Evolutionary conservation across 2,329 filamentous ascomycete genomes (phyloP), one percentile per base, ranked within the genome.

Genomic region (Aureobasidium musti): DNA sequence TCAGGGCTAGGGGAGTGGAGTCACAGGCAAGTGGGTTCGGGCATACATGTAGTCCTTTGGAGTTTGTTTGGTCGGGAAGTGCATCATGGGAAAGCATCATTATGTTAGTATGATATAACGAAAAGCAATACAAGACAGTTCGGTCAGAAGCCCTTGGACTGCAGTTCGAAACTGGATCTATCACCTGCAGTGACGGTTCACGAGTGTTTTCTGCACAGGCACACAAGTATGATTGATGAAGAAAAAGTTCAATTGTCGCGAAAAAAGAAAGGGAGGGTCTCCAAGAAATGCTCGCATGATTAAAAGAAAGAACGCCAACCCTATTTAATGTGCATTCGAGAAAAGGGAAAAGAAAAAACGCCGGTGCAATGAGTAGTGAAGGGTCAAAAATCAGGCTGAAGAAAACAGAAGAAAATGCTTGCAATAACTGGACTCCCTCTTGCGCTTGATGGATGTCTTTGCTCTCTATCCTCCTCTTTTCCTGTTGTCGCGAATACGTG

Each of bases 361-460:
- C 57, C 57, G 28, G 28, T 47, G 57, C 57, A 19, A 61, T 61
- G 57, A 49, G 43, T 49, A 5, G 10, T 59, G 17, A 17, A 35
- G 23, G 6, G 10, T 11, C 6, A 14, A 43, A 30, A 19, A 57
- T 17, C 10, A 8, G 23, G 47, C 47, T 30, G 14, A 19, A 43
- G 21, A 43, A 30, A 2, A 39, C 52, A 45, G 30, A 49, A 8
- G 30, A 26, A 26, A 47, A 37, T 49, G 45, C 23, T 49, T 60
- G 56, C 39, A 23, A 35, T 19, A 19, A 39, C 17, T 2, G 19
- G 45, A 28, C 26, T 19, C 5, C 14, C 23, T 19, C 23, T 28
- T 28, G 5, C 23, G 23, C 28, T 5, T 28, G 45, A 49, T 28
- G 45, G 2, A 49, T 49, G 11, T 49, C 7, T 4, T 4, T n/a